Conservation (phyloP, 1,284 basidiomycete genomes). For the Cryptococcus sp. region DNA sequence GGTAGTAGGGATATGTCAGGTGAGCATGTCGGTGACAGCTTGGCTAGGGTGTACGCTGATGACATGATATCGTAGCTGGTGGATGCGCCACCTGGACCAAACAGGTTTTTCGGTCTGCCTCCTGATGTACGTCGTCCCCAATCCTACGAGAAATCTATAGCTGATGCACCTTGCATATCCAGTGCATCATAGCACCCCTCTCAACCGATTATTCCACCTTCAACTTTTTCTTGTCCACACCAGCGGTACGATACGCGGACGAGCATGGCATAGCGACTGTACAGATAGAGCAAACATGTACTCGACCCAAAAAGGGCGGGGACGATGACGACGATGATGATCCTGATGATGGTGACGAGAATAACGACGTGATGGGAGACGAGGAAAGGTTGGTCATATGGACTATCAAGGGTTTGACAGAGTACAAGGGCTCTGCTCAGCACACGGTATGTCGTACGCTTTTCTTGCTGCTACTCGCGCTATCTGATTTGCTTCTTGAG, state of each 20-base stretch:
- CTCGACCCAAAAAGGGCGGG: slow-evolving; percentile 20
- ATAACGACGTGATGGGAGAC: slow-evolving; percentile 12
- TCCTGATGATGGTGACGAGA: slow-evolving; percentile 13
- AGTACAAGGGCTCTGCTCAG: slow-evolving; percentile 22
- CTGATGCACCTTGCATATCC: not conserved
- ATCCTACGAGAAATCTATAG: not conserved
- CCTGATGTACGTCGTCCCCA: slow-evolving; percentile 33
- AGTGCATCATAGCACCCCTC: slow-evolving; percentile 39
- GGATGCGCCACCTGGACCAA: slow-evolving; percentile 44
- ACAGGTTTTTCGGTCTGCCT: slow-evolving; percentile 39
- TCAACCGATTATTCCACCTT: slow-evolving; percentile 20
- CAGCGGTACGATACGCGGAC: slow-evolving; percentile 20
- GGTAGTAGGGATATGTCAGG: slow-evolving; percentile 43
- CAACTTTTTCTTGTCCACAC: slow-evolving; percentile 35
- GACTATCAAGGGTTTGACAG: slow-evolving; percentile 19
- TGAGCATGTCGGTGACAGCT: slow-evolving; percentile 10
- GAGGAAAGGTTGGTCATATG: slow-evolving; percentile 24
- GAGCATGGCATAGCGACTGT: slow-evolving; percentile 27
- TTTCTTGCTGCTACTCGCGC: not conserved
- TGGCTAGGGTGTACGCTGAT: not conserved
- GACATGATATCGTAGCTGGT: slow-evolving; percentile 22
- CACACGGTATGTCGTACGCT: slow-evolving; percentile 18
- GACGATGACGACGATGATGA: slow-evolving; percentile 24
- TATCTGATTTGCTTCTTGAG: not conserved
- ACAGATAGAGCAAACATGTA: slow-evolving; percentile 45